Percentiles rank a stretch among this genome's conserved stretches.
Conservation (phyloP, 2,329 filamentous ascomycete species). For the Nothophoma quercina region DNA sequence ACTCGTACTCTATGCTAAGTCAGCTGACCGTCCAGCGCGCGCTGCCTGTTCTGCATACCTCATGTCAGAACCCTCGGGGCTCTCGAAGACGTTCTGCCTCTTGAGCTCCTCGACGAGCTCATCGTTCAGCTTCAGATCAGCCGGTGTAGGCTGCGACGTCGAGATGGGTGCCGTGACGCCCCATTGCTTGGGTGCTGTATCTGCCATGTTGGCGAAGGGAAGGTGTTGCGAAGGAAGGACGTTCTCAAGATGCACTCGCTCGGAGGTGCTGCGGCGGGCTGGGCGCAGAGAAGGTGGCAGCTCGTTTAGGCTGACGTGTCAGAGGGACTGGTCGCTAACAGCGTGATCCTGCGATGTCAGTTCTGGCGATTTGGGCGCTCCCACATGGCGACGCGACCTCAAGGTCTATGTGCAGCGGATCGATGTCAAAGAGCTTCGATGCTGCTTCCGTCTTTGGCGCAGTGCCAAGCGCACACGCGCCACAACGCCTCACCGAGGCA, state of each 20-base stretch:
- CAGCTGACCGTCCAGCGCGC: too few relatives aligned
- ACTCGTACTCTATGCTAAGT: conserved; percentile 68
- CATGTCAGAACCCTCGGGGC: conserved; percentile 79
- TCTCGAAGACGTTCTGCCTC: conserved; percentile 90
- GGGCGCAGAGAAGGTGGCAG: conserved; percentile 22
- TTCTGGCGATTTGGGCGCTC: conserved; percentile 29
- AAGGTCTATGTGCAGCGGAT: conserved; percentile 23
- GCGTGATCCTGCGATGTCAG: conserved; percentile 12
- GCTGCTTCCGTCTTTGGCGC: conserved; percentile 14
- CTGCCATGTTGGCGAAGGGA: conserved; percentile 39
- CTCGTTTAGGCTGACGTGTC: background rate
- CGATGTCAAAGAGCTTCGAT: conserved; percentile 21
- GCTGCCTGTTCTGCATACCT: conserved; percentile 70
- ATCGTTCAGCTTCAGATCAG: conserved; percentile 79
- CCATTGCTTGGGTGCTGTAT: conserved; percentile 53
- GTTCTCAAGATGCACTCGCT: conserved; percentile 21
- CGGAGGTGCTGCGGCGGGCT: conserved; percentile 33
- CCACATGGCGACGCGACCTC: conserved; percentile 43
- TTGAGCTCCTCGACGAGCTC: conserved; percentile 84
- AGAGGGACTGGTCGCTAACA: background rate
- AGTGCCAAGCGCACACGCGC: conserved; percentile 27
- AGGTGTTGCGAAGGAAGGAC: conserved; percentile 14
- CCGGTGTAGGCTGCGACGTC: conserved; percentile 73
- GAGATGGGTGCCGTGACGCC: conserved; percentile 90
- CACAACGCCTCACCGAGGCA: conserved; percentile 16